These are phyloP conservation scores for Penicillium dipodomyicola DNA, from an alignment of 495 filamentous ascomycete genomes.

Conservation along the genomic window DNA sequence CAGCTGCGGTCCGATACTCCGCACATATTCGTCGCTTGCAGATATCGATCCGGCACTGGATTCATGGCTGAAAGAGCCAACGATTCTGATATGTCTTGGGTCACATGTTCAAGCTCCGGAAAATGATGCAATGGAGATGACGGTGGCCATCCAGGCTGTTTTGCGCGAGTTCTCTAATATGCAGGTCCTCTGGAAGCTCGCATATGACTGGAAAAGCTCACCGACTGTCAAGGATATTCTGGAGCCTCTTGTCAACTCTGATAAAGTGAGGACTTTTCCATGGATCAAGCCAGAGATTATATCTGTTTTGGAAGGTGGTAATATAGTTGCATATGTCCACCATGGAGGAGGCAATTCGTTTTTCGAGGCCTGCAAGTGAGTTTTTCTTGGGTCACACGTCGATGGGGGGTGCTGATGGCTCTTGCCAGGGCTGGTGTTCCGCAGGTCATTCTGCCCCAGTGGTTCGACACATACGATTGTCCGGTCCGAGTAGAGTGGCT, in stretches of 20 bases:
- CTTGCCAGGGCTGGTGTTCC: slow-evolving; percentile 43
- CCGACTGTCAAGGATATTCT: slow-evolving; percentile 16
- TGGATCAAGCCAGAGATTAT: slow-evolving; percentile 52
- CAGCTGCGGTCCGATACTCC: slow-evolving; percentile 47
- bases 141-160: slow-evolving; percentile 33
- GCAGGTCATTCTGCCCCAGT: slow-evolving; percentile 50
- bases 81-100: slow-evolving; percentile 51
- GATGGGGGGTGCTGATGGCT: slow-evolving; percentile 5
- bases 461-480: slow-evolving; percentile 52
- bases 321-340: slow-evolving; percentile 49
- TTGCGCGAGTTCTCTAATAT: slow-evolving; percentile 29
- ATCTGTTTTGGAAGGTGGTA: slow-evolving; percentile 43
- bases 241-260: slow-evolving; percentile 17
- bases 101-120: slow-evolving; percentile 40
- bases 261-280: slow-evolving; percentile 26
- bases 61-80: slow-evolving; percentile 47
- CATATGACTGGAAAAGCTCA: slow-evolving; percentile 27
- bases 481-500: slow-evolving; percentile 48
- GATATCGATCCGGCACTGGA: slow-evolving; percentile 42
- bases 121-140: slow-evolving; percentile 36
- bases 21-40: slow-evolving; percentile 31
- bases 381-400: background rate
- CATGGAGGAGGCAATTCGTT: slow-evolving; percentile 56
- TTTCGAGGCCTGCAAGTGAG: slow-evolving; percentile 52
- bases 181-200: slow-evolving; percentile 52